These are phyloP conservation scores for Phlegmacium glaucopus DNA, from an alignment of 768 basidiomycete genomes.

Conservation along the genomic window DNA sequence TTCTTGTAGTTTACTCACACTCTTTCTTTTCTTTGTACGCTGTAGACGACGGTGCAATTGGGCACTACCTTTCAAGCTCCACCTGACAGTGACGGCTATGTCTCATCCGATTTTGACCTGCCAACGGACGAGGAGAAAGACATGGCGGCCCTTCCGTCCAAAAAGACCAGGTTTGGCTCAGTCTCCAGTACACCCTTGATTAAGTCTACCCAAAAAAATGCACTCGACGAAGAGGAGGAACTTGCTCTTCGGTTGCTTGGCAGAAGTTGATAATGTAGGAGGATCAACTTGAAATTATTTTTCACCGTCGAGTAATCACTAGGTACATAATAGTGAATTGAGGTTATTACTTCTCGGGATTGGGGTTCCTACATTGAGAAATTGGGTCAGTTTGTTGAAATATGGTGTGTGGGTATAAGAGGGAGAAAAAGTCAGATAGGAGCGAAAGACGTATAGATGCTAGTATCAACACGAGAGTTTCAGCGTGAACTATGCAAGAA, in stretches of 20 bases:
- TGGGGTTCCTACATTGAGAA: conserved; percentile 48
- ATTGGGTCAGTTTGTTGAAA: conserved; percentile 23
- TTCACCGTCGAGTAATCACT: too few species aligned
- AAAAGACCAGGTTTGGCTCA: conserved; percentile 18
- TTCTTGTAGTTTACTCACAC: too few species aligned
- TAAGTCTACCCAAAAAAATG: conserved; percentile 8
- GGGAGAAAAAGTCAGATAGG: conserved; percentile 80
- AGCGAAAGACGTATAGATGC: conserved; percentile 96
- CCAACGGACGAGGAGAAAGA: conserved; percentile 34
- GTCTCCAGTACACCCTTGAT: conserved; percentile 12
- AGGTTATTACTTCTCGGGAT: conserved; percentile 53
- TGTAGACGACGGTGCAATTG: conserved; percentile 29
- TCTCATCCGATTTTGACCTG: conserved; percentile 67
- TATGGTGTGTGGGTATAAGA: conserved; percentile 8
- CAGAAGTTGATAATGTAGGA: conserved; percentile 3
- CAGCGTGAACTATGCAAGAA: conserved; percentile 97
- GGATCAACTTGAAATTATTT: too few species aligned
- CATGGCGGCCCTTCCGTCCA: conserved; percentile 28
- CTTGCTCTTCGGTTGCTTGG: conserved; percentile 58
- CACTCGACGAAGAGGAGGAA: conserved; percentile 41
- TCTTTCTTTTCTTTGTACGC: too few species aligned
- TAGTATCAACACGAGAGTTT: conserved; percentile 81
- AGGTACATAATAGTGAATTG: conserved; percentile 3
- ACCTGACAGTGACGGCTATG: conserved; percentile 59
- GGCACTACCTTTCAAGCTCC: conserved; percentile 28